Evolutionary conservation across 352 stramenopile species (phyloP).

Genomic region (Phytophthora megakarya): DNA sequence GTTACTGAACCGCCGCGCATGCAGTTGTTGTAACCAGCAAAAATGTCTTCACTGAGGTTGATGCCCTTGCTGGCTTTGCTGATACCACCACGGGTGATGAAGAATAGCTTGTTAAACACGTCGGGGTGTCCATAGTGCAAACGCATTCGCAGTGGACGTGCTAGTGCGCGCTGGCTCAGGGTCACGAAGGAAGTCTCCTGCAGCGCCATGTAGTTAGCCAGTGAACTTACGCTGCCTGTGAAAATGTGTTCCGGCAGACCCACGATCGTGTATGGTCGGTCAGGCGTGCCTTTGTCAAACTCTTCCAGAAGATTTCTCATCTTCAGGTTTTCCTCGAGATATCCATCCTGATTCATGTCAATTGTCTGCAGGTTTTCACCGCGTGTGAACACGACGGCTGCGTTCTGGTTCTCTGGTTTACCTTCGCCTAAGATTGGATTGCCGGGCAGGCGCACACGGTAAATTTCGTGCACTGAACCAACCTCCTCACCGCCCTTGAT

Average conservation of each 20-base stretch:
- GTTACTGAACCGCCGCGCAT: slow-evolving; percentile 95
- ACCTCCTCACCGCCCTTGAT: slow-evolving; percentile 92
- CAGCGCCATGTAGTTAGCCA: slow-evolving; percentile 99
- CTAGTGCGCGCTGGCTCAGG: slow-evolving; percentile 96
- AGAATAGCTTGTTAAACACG: slow-evolving; percentile 99
- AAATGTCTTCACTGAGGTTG: slow-evolving; percentile 99
- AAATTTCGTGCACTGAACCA: slow-evolving; percentile 91
- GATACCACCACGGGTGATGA: slow-evolving; percentile 98
- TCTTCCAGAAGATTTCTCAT: slow-evolving; percentile 99
- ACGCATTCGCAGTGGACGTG: slow-evolving; percentile 95
- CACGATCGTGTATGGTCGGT: slow-evolving; percentile 94
- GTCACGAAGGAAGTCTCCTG: slow-evolving; percentile 99
- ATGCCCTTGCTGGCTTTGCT: slow-evolving; percentile 99
- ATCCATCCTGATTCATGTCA: slow-evolving; percentile 99
- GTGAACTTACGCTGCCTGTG: slow-evolving; percentile 97
- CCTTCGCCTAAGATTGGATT: slow-evolving; percentile 99
- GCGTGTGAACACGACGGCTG: slow-evolving; percentile 98
- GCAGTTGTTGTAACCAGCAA: slow-evolving; percentile 99
- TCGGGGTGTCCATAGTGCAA: slow-evolving; percentile 99
- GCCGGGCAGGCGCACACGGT: slow-evolving; percentile 96
- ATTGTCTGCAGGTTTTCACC: slow-evolving; percentile 98
- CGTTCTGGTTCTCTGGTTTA: slow-evolving; percentile 99
- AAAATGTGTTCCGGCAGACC: slow-evolving; percentile 99
- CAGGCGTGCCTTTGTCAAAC: slow-evolving; percentile 88
- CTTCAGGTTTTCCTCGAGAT: slow-evolving; percentile 99